Conservation (phyloP, 257 asterid genomes). For the Nicotiana tomentosiformis region DNA sequence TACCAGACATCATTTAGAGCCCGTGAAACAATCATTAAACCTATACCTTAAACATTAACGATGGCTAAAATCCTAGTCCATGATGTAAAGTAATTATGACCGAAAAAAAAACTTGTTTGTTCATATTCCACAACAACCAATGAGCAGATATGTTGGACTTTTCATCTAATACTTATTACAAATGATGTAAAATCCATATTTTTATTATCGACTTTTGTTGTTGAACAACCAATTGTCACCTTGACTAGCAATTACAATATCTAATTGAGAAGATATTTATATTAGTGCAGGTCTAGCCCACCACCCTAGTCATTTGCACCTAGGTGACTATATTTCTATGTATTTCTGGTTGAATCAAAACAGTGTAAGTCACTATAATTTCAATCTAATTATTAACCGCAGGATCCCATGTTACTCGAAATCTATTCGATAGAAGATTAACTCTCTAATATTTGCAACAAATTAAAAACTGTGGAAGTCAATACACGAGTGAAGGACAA, state of each 20-base stretch:
- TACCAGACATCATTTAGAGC: background rate
- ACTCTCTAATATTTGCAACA: background rate
- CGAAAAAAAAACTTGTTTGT: background rate
- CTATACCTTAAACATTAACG: background rate
- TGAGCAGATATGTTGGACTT: constrained; percentile 2
- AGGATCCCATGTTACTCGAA: background rate
- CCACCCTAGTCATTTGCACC: background rate
- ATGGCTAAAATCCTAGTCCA: background rate
- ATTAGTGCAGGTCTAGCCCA: background rate
- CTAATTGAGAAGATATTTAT: background rate
- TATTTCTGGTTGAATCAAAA: background rate
- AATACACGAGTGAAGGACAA: too few relatives aligned
- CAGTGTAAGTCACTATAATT: background rate
- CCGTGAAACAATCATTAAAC: background rate
- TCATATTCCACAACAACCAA: background rate
- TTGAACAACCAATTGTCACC: background rate
- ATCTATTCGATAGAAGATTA: background rate
- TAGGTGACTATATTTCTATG: background rate
- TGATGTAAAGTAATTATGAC: background rate
- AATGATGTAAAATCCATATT: background rate
- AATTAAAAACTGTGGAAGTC: too few relatives aligned
- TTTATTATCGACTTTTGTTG: background rate
- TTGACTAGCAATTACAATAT: background rate
- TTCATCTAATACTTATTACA: background rate
- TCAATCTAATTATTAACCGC: background rate